Evolutionary conservation across 176 grass and related monocot species (phyloP), one percentile per base, ranked within the genome.

Genomic region (Triticum timopheevii): DNA sequence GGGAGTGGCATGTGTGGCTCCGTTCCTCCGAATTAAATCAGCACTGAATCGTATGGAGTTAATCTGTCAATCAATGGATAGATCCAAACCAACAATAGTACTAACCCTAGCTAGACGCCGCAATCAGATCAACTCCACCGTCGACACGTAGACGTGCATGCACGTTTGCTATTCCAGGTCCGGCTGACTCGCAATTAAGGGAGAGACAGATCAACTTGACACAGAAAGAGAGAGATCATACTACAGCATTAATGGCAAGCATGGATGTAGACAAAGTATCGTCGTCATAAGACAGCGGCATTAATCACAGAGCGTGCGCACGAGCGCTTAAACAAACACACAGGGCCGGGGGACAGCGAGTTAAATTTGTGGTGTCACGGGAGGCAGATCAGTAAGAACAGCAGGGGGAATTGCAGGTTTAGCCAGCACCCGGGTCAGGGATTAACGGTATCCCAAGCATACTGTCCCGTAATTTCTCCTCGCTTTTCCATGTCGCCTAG

Each of bases 381-480:
- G 75, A 88, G 11, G 56, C 56, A 73, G 80, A 35, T 73, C 38
- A 15, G 49, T 5, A 65, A 13, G 76, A 61, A 77, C 27, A 80
- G 85, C 89, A 91, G 85, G 7, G 81, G 50, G 89, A 62, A 76
- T 80, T 91, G 24, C 61, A 81, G 50, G 33, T 86, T 58, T 71
- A 56, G 88, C 76, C 65, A 83, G 69, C 85, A 80, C 34, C 23
- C n/a, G 34, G 20, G 49, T 12, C 22, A 69, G 76, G 89, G 78
- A 87, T 91, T 91, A 76, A 80, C 81, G 9, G 85, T 39, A 87
- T 91, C 89, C 85, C 12, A 90, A 65, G 79, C 64, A 34, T 28
- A 3, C 63, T 86, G 84, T 72, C 65, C 7, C 10, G 2, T 7
- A 65, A 74, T 6, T 82, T 39, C 22, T 62, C 49, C 42, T 9